phyloP scores from a whole-genome alignment of 768 basidiomycete species.

The Pleurotus tuoliensis region DNA sequence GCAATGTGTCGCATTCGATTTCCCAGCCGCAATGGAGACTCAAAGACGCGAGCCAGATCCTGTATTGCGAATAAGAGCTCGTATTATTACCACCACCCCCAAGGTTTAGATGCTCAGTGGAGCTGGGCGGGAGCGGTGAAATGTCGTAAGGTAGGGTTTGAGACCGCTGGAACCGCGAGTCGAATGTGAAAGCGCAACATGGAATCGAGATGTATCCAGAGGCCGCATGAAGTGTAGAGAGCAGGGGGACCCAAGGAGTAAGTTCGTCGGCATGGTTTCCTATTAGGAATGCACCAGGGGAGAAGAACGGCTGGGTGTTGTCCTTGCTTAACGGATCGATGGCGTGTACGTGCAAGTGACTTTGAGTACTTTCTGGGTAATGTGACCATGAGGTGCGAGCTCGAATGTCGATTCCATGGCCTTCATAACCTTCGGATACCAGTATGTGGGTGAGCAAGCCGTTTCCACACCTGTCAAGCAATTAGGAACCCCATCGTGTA shows the following conservation, averaged over 20 bases:
- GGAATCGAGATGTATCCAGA: constrained; percentile 82
- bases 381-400: constrained; percentile 80
- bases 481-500: neutral
- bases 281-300: constrained; percentile 67
- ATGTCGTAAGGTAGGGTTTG: constrained; percentile 28
- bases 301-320: constrained; percentile 21
- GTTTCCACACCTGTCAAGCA: constrained; percentile 72
- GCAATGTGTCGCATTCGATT: constrained; percentile 78
- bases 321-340: constrained; percentile 51
- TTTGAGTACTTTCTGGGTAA: constrained; percentile 64
- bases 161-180: constrained; percentile 57
- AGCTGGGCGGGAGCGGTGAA: constrained; percentile 19
- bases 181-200: constrained; percentile 86
- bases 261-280: constrained; percentile 97
- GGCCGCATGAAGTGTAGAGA: constrained; percentile 58
- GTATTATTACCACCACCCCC: constrained; percentile 57
- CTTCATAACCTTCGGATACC: constrained; percentile 75
- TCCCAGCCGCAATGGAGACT: constrained; percentile 79
- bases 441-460: constrained; percentile 90
- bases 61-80: constrained; percentile 77
- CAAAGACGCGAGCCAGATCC: constrained; percentile 80
- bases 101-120: constrained; percentile 47
- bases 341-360: constrained; percentile 59
- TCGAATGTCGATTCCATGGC: constrained; percentile 83
- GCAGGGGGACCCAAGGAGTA: constrained; percentile 89